These are phyloP conservation scores for Gyromitra esculenta DNA, from an alignment of 2,329 filamentous ascomycete species.

Conservation along the genomic window DNA sequence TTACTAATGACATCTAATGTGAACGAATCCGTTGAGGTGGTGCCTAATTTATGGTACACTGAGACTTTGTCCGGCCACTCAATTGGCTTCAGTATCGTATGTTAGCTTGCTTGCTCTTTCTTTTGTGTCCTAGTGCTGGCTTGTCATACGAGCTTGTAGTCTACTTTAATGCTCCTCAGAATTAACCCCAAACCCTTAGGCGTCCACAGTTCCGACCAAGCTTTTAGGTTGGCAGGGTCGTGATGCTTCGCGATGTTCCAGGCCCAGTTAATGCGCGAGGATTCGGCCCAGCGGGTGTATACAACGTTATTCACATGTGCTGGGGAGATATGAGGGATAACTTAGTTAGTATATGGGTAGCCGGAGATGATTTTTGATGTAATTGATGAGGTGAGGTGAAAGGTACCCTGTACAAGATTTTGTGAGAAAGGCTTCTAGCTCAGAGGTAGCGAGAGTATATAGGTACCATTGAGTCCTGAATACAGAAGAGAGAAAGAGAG, in stretches of 20 bases:
- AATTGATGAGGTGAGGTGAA: background rate
- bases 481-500: background rate
- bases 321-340: slow-evolving; percentile 7
- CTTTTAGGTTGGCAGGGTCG: slow-evolving; percentile 69
- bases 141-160: slow-evolving; percentile 83
- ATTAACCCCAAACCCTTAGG: slow-evolving; percentile 77
- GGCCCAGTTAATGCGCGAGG: slow-evolving; percentile 80
- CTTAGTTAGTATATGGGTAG: slow-evolving; percentile 31
- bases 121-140: background rate
- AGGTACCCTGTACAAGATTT: slow-evolving; percentile 36
- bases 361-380: background rate
- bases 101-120: slow-evolving; percentile 8
- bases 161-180: slow-evolving; percentile 78
- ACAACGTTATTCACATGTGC: slow-evolving; percentile 87
- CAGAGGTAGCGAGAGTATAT: background rate
- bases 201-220: slow-evolving; percentile 76
- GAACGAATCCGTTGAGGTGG: slow-evolving; percentile 66
- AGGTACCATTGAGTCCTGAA: slow-evolving; percentile 57
- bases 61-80: slow-evolving; percentile 83
- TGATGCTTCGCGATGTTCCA: slow-evolving; percentile 72
- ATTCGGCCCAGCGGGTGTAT: slow-evolving; percentile 85
- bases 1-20: slow-evolving; percentile 67
- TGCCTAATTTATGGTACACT: slow-evolving; percentile 78
- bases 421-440: background rate
- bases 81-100: slow-evolving; percentile 71